Evolutionary conservation across 805 yeast genomes (phyloP), one percentile per base, ranked within the genome.

Genomic region (Metschnikowia hibisci): DNA sequence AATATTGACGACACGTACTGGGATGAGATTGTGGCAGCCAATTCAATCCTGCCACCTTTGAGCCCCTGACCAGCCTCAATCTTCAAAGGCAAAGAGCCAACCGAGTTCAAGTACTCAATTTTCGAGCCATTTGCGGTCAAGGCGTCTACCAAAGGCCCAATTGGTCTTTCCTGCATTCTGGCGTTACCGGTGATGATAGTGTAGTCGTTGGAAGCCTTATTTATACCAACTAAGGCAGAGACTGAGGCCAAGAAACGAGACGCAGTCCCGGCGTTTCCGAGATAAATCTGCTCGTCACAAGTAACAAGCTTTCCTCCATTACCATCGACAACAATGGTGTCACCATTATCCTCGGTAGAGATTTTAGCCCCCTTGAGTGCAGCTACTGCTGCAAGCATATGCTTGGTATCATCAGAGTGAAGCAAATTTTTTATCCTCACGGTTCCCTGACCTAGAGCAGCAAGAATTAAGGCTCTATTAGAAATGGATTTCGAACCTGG

Each of bases 181-280:
- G 87, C 84, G 64, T 93, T 93, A 53, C 99, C 99, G 1, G 98
- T 93, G 49, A 93, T 73, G 6, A 80, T 68, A 23, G 89, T 80
- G 46, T 70, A 58, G 27, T 74, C 68, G 31, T 49, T 42, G n/a
- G 60, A 42, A n/a, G 50, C 41, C 27, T 57, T 37, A 23, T 81
- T 69, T 23, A 56, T 39, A 15, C 77, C 71, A 4, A 86, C 95
- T 47, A 90, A 71, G n/a, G 96, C 77, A 14, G 96, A 96, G 23
- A 93, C 91, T 2, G 96, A 80, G 2, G 97, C 87, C 59, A 93
- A 76, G 63, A 93, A 93, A 57, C 99, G 78, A 5, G 97, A 87
- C 4, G 99, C 98, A 34, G 99, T 93, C 52, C 99, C 99, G 1
- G 99, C 98, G 60, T 93, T 93, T 45, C 99, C 99, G 49, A 93